Conservation (phyloP, 257 asterid species). For the Solanum microdontum region DNA sequence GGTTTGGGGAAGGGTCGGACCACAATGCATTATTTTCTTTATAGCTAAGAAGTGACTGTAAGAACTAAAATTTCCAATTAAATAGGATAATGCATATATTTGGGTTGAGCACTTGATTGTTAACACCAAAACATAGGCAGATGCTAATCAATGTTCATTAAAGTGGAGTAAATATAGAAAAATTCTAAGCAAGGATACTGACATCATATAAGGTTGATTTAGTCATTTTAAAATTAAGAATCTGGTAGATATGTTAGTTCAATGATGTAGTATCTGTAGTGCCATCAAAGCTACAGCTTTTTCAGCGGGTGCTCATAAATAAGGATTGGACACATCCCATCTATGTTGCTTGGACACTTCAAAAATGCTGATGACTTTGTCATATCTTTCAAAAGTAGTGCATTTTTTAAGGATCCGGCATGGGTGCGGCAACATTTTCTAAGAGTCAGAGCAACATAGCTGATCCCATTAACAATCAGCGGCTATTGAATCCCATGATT, state of each 20-base stretch:
- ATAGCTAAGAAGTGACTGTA: not conserved
- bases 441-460: not conserved
- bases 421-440: not conserved
- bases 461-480: not conserved
- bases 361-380: not conserved
- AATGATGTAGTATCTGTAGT: not conserved
- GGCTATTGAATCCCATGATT: not conserved
- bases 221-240: not conserved
- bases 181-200: not conserved
- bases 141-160: not conserved
- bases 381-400: not conserved
- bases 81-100: not conserved
- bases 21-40: not conserved
- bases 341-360: not conserved
- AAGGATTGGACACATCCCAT: not conserved
- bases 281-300: not conserved
- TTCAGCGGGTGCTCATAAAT: not conserved
- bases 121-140: not conserved
- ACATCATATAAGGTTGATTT: not conserved
- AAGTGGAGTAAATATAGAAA: not conserved
- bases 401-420: not conserved
- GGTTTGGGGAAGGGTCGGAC: not conserved
- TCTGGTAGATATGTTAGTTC: not conserved
- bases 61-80: not conserved
- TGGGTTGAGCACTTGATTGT: not conserved